phyloP scores from a whole-genome alignment of 2,329 filamentous ascomycete genomes.

The Cladosporium oxysporum region DNA sequence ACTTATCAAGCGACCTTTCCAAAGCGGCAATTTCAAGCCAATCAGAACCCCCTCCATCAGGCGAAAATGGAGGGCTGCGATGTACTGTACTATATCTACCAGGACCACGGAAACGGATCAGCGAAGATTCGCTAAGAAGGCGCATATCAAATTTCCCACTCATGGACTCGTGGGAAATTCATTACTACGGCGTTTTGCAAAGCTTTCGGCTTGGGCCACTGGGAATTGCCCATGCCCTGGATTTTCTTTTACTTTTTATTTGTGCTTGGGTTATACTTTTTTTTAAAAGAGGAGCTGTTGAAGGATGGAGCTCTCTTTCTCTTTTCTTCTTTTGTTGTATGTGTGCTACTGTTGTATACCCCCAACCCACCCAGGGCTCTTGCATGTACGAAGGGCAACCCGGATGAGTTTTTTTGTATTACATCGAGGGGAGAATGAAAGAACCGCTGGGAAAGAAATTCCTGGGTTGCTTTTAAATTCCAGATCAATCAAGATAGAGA shows the following conservation, averaged over 20 bases:
- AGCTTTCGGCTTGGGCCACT: not conserved
- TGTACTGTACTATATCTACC: conserved; percentile 12
- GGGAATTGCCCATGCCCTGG: not conserved
- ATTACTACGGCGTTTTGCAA: conserved; percentile 10
- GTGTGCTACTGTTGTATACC: conserved; percentile 20
- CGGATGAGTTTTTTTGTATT: conserved; percentile 5
- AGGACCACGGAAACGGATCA: conserved; percentile 4
- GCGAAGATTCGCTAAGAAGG: not conserved
- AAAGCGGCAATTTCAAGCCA: not conserved
- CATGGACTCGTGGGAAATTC: not conserved
- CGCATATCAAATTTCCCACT: conserved; percentile 2
- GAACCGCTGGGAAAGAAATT: not conserved
- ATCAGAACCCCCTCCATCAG: conserved; percentile 3
- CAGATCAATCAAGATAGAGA: not conserved
- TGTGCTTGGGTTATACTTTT: not conserved
- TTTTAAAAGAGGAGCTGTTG: not conserved
- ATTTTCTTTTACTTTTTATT: not conserved
- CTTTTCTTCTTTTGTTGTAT: not conserved
- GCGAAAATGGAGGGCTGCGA: not conserved
- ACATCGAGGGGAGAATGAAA: not conserved
- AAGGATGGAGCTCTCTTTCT: not conserved
- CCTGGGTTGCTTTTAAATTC: not conserved
- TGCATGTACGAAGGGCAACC: conserved; percentile 3
- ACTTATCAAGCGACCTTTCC: conserved; percentile 7
- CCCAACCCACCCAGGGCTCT: conserved; percentile 13